Evolutionary conservation across 2,329 filamentous ascomycete genomes (phyloP).

Genomic region (Graphilbum fragrans): DNA sequence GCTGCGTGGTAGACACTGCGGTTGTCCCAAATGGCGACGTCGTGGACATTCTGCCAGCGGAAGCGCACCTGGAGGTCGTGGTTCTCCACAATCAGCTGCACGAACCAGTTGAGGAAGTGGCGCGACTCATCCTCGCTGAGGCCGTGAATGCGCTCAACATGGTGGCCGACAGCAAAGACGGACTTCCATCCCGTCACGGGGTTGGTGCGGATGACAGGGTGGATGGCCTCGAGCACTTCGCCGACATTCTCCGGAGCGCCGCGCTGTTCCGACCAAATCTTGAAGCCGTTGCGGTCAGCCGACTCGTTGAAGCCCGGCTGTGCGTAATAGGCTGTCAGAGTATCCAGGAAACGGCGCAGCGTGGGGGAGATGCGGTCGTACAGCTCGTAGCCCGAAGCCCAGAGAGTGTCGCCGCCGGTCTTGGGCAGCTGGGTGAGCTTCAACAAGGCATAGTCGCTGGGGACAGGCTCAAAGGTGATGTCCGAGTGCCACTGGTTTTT

Average conservation of each 20-base stretch:
- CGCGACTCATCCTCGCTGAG: slow-evolving; percentile 33
- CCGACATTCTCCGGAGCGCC: slow-evolving; percentile 40
- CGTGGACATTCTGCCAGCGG: slow-evolving; percentile 30
- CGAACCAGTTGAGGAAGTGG: slow-evolving; percentile 38
- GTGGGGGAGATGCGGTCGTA: slow-evolving; percentile 44
- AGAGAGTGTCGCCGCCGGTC: slow-evolving; percentile 32
- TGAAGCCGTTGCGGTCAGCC: slow-evolving; percentile 30
- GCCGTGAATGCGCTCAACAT: slow-evolving; percentile 37
- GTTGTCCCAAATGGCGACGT: slow-evolving; percentile 47
- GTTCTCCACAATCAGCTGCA: slow-evolving; percentile 37
- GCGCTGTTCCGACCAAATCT: slow-evolving; percentile 30
- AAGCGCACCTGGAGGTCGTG: slow-evolving; percentile 42
- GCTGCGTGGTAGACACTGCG: slow-evolving; percentile 42
- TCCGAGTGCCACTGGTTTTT: slow-evolving; percentile 30
- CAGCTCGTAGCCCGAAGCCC: slow-evolving; percentile 28
- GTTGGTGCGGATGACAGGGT: slow-evolving; percentile 45
- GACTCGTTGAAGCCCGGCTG: slow-evolving; percentile 36
- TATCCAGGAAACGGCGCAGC: slow-evolving; percentile 37
- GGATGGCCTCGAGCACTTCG: slow-evolving; percentile 31
- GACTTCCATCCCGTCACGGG: slow-evolving; percentile 47
- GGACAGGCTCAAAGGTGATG: slow-evolving; percentile 33
- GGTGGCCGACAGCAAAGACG: slow-evolving; percentile 38
- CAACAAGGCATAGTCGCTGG: slow-evolving; percentile 32
- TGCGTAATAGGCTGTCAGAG: slow-evolving; percentile 41
- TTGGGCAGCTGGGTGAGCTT: slow-evolving; percentile 27